Base-by-base conservation (phyloP, 805 yeast species). In the Pichia nanzhaoensis region DNA sequence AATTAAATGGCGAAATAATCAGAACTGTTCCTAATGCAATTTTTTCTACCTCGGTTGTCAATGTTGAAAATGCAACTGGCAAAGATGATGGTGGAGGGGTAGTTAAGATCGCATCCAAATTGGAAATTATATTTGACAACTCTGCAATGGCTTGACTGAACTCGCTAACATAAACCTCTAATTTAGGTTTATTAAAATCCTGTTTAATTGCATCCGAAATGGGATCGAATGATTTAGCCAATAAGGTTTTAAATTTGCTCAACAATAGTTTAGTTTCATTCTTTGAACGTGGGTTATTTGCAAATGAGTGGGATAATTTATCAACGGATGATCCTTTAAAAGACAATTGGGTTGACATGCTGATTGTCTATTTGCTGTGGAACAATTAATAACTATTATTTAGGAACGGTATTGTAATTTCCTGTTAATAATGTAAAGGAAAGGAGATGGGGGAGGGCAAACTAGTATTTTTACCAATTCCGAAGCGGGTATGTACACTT, bases 1-100 rank as follows among this genome's bases (percentile, higher is more conserved):
- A 88, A 64, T 87, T 87, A 74, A 83, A 87, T 0, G 95, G 91
- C 3, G 83, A 68, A 40, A 90, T 78, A 41, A 91, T 70, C 48
- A 89, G 71, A 3, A 83, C 83, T 2, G 75, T 73, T 4, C 97
- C 98, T 21, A 71, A 44, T 5, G 82, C 71, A 12, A 67, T 67
- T 39, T 58, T 62, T 44, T 74, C 75, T 17, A 69, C 54, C 10
- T 51, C 34, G 6, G 50, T 37, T 19, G 49, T 41, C 8, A 55
- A 37, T 2, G 63, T 53, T n/a, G 59, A 44, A 44, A 53, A 65
- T 47, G 46, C 28, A 2, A 69, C 41, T 1, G 80, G 71, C 32
- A 65, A 45, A 43, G 61, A 66, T 10, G 57, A 51, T 2, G 70
- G 70, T 5, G 59, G 54, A 46, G 71, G 71, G 1, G 81, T 81